phyloP scores from a whole-genome alignment of 2,329 filamentous ascomycete genomes.

The Phoma sp. region DNA sequence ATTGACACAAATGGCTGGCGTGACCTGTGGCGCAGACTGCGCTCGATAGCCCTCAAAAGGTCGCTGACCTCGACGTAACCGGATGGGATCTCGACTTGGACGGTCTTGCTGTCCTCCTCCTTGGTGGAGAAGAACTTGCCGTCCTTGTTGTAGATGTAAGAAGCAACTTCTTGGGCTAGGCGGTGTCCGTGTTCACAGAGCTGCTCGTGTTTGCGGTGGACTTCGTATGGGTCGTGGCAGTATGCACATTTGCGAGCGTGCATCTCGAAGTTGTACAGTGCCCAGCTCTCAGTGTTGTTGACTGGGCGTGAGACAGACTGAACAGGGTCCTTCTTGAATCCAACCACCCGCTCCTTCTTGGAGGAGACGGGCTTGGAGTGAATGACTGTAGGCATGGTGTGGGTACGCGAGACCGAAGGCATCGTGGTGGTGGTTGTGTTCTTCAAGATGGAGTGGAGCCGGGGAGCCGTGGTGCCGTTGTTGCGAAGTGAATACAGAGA shows the following conservation, averaged over 20 bases:
- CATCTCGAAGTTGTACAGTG: conserved; percentile 56
- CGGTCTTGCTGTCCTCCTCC: conserved; percentile 50
- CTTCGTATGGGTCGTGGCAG: conserved; percentile 54
- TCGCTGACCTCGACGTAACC: conserved; percentile 50
- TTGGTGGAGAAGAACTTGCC: conserved; percentile 44
- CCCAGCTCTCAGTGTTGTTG: conserved; percentile 53
- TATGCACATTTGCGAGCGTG: conserved; percentile 54
- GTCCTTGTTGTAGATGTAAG: conserved; percentile 52
- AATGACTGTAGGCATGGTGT: conserved; percentile 46
- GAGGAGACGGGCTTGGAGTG: conserved; percentile 35
- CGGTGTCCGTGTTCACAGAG: conserved; percentile 54
- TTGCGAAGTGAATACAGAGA: conserved; percentile 31
- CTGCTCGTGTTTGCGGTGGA: conserved; percentile 47
- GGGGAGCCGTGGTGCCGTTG: conserved; percentile 41
- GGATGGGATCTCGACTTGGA: conserved; percentile 54
- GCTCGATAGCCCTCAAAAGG: conserved; percentile 53
- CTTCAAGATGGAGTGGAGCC: conserved; percentile 41
- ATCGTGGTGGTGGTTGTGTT: conserved; percentile 39
- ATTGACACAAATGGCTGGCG: conserved; percentile 51
- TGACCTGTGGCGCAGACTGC: conserved; percentile 45
- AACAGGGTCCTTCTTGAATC: conserved; percentile 47
- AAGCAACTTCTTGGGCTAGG: conserved; percentile 54
- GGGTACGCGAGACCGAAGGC: conserved; percentile 37
- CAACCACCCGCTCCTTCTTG: conserved; percentile 44
- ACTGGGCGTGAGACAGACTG: conserved; percentile 50